A percentile compares a stretch with the other conserved stretches of the same genome.
phyloP scores from a whole-genome alignment of 345 rosid genomes.

The Dimocarpus longan region DNA sequence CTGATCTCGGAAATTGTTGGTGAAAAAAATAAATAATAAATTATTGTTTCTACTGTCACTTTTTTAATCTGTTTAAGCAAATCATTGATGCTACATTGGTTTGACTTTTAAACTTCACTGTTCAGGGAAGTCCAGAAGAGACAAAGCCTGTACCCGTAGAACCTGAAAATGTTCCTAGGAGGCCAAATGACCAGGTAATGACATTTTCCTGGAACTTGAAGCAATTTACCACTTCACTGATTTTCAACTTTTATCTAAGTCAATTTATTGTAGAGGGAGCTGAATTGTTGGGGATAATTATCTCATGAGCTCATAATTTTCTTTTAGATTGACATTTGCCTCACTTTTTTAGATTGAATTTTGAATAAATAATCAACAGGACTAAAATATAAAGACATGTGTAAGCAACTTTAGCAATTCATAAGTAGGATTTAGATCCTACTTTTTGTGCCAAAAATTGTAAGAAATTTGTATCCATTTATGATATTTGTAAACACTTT shows the following conservation, averaged over 20 bases:
- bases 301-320: neutral
- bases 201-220: conserved; percentile 2
- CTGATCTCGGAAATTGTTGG: neutral
- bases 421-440: neutral
- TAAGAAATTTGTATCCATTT: neutral
- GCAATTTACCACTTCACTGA: conserved; percentile 8
- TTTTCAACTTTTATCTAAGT: neutral
- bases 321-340: neutral
- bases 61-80: conserved; percentile 5
- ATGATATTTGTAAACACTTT: neutral
- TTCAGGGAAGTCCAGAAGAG: conserved; percentile 50
- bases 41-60: neutral
- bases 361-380: neutral
- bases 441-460: neutral
- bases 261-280: neutral
- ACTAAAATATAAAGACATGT: neutral
- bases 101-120: conserved; percentile 15
- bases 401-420: neutral
- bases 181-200: conserved; percentile 41
- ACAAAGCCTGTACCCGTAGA: conserved; percentile 35
- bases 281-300: neutral
- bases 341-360: neutral
- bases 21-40: neutral
- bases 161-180: conserved; percentile 25
- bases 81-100: conserved; percentile 7